These are phyloP conservation scores for Raffaelea albimanens DNA, from an alignment of 2,329 filamentous ascomycete genomes.

Conservation along the genomic window DNA sequence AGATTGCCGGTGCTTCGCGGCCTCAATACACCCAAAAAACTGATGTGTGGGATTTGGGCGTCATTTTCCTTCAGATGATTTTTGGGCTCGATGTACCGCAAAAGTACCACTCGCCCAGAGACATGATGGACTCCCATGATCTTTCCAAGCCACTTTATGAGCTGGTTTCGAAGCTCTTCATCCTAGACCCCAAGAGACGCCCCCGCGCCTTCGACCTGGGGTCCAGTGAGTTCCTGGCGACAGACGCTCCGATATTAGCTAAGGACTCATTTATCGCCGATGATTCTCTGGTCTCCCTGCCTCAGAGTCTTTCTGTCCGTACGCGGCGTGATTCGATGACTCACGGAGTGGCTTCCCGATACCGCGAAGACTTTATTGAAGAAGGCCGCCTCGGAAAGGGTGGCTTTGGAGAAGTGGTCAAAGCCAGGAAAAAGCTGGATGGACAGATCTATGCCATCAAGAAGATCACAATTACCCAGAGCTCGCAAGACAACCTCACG, in stretches of 20 bases:
- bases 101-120: slow-evolving; percentile 69
- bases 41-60: slow-evolving; percentile 90
- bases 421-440: slow-evolving; percentile 88
- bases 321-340: slow-evolving; percentile 54
- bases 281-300: slow-evolving; percentile 31
- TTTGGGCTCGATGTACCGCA: slow-evolving; percentile 71
- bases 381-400: slow-evolving; percentile 83
- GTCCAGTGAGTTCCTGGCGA: slow-evolving; percentile 57
- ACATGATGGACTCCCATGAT: slow-evolving; percentile 59
- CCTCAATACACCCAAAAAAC: slow-evolving; percentile 65
- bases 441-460: slow-evolving; percentile 93
- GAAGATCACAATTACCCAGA: slow-evolving; percentile 84
- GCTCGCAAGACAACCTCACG: slow-evolving; percentile 67
- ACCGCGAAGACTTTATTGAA: slow-evolving; percentile 83
- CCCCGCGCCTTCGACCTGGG: slow-evolving; percentile 69
- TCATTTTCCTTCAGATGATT: slow-evolving; percentile 88
- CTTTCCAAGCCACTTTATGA: slow-evolving; percentile 71
- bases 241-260: slow-evolving; percentile 49
- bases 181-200: slow-evolving; percentile 71
- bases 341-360: slow-evolving; percentile 55
- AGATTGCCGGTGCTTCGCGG: slow-evolving; percentile 55
- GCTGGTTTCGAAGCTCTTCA: slow-evolving; percentile 76
- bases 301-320: slow-evolving; percentile 32
- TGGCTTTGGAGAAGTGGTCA: slow-evolving; percentile 92
- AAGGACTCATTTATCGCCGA: slow-evolving; percentile 32